Base-by-base conservation (phyloP, 257 asterid species). In the Rhazya stricta region DNA sequence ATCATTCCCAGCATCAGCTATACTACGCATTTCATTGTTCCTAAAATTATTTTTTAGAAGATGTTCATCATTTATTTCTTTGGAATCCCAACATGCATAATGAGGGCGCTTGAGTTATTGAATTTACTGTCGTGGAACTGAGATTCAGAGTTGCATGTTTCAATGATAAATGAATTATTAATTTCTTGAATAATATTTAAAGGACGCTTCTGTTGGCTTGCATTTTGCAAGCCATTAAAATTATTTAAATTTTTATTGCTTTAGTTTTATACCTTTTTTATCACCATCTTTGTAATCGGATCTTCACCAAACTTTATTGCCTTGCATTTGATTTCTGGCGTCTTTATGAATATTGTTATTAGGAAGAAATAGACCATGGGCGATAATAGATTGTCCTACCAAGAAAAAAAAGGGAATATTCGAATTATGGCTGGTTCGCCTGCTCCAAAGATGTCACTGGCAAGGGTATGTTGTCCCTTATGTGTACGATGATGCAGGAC, bases 391-490 rank as follows among this genome's bases (percentile, higher is more conserved):
- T 68, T 81, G 96, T 81, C 41, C 96, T 95, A 78, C 99, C 99
- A 45, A 80, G 99, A 95, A n/a, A n/a, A n/a, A n/a, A n/a, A n/a
- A n/a, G n/a, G n/a, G n/a, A n/a, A n/a, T 84, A 91, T 95, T 78
- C 88, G 96, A 79, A 83, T 92, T 71, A 82, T 90, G 82, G 97
- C 78, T 95, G 99, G 98, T 88, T n/a, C 97, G 76, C 90, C 99
- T 81, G 93, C 89, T 82, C 96, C 96, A 34, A 66, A 73, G 87
- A 83, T 81, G 91, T 95, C 84, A 95, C 94, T 78, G 92, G 92
- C 99, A 65, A 95, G 98, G 98, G 99, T 94, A 77, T 39, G 77
- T 63, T 39, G 62, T 73, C 21, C 65, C 51, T n/a, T n/a, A n/a
- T 69, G 18, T 37, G 32, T 37, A n/a, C 9, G 37, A 34, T 39